Evolutionary conservation across 1,284 basidiomycete genomes (phyloP), one percentile per base, ranked within the genome.

Genomic region (Cryptococcus hybrid): DNA sequence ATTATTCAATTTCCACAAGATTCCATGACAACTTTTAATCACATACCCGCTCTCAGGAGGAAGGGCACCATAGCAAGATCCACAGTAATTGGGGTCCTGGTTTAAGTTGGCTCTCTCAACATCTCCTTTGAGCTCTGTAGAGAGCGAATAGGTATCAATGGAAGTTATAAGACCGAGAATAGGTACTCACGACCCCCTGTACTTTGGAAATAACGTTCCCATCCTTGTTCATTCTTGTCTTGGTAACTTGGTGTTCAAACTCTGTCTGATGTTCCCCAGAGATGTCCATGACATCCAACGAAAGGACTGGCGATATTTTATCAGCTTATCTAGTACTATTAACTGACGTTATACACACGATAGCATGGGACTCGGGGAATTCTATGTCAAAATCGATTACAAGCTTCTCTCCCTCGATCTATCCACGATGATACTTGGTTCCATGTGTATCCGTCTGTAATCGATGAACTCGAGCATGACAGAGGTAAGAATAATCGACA

Each of bases 211-310:
- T 82, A 11, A 80, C 75, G 7, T 75, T 69, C 3, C 93, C 92
- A 5, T 81, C 68, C 35, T 80, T 72, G 60, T 85, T 83, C 34
- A 98, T 79, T 15, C 96, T 86, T 6, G 85, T 87, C 76, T 98
- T 96, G 58, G 88, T 71, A 59, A 99, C 84, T 71, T 93, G 92
- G 78, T 98, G 95, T 9, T 89, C 84, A 47, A 96, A 76, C 68
- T 96, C 93, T 60, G 88, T 84, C 74, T 96, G 92, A 47, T 89
- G 86, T 80, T 98, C 95, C 35, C 96, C 96, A 57, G 89, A 92
- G 61, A 99, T 96, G 74, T 99, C 96, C 90, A 97, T 96, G 54
- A 99, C 86, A 76, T 99, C 96, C 55, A 99, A 79, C 73, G 90
- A 93, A 51, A 97, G 83, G 48, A 97, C 92, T 96, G 68, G 8